Evolutionary conservation across 805 yeast species (phyloP).

Genomic region (Metschnikowia chrysomelidarum): DNA sequence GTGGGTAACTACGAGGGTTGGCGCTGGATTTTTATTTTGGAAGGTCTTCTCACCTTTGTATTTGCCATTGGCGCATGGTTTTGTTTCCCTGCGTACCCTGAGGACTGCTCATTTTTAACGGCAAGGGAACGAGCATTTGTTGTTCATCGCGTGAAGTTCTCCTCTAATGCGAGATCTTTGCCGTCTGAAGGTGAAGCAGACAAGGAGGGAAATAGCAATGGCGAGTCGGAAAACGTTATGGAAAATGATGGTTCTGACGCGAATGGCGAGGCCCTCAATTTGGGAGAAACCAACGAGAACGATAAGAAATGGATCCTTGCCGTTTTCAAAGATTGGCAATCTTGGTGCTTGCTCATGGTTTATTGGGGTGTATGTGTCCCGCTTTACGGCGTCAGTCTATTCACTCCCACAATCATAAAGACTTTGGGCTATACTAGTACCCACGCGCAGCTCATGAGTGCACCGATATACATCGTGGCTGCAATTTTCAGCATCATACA

Average conservation of each 20-base stretch:
- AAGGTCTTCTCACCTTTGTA: slow-evolving; percentile 16
- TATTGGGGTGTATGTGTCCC: slow-evolving; percentile 32
- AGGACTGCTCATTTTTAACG: slow-evolving; percentile 11
- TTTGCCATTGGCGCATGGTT: slow-evolving; percentile 12
- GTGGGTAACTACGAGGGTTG: slow-evolving; percentile 17
- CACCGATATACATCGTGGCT: slow-evolving; percentile 42
- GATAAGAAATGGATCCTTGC: slow-evolving; percentile 17
- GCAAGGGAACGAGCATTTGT: slow-evolving; percentile 13
- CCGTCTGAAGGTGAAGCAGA: background rate
- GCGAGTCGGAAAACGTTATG: too few species aligned
- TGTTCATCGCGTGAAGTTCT: slow-evolving; percentile 11
- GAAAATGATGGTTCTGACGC: too few species aligned
- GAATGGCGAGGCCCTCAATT: slow-evolving; percentile 10
- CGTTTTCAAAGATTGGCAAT: slow-evolving; percentile 29
- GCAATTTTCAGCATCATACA: slow-evolving; percentile 28
- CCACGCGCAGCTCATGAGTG: slow-evolving; percentile 44
- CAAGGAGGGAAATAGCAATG: too few species aligned
- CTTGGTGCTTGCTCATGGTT: slow-evolving; percentile 25
- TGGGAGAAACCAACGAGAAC: slow-evolving; percentile 16
- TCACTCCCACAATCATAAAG: slow-evolving; percentile 45
- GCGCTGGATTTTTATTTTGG: slow-evolving; percentile 20
- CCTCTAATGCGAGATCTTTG: slow-evolving; percentile 3
- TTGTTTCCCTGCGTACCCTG: slow-evolving; percentile 14
- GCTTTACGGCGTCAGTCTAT: slow-evolving; percentile 39
- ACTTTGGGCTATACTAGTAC: slow-evolving; percentile 43